These are phyloP conservation scores for Pichia sp. DNA, from an alignment of 1,139 yeast genomes.

Conservation along the genomic window DNA sequence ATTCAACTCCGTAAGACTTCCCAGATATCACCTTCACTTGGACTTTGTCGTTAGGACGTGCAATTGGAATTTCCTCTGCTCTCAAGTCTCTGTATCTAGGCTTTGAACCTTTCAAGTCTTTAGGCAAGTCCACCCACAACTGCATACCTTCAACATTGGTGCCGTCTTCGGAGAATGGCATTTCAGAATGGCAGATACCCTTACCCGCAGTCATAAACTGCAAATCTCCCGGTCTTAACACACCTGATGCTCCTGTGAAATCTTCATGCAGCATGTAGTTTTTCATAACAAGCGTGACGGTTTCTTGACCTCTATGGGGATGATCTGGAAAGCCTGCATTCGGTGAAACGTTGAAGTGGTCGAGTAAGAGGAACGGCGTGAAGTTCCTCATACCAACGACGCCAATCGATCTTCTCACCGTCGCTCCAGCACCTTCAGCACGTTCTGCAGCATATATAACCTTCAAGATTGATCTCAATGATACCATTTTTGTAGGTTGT, in stretches of 20 bases:
- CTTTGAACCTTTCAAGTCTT: conserved; percentile 56
- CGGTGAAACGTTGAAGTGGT: conserved; percentile 62
- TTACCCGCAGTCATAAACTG: conserved; percentile 96
- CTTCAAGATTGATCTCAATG: conserved; percentile 51
- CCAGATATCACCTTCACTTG: conserved; percentile 76
- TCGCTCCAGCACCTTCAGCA: conserved; percentile 85
- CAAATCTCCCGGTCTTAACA: conserved; percentile 77
- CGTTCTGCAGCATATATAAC: conserved; percentile 67
- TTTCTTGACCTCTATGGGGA: conserved; percentile 91
- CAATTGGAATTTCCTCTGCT: conserved; percentile 67
- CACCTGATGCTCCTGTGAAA: conserved; percentile 79
- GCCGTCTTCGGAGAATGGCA: conserved; percentile 67
- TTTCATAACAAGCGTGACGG: conserved; percentile 67
- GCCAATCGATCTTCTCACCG: conserved; percentile 80
- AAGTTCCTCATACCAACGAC: conserved; percentile 62
- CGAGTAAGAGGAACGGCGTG: conserved; percentile 81
- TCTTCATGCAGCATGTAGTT: conserved; percentile 91
- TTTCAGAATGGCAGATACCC: conserved; percentile 83
- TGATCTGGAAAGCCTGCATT: conserved; percentile 82
- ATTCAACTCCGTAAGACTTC: conserved; percentile 66
- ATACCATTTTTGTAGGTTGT: not conserved
- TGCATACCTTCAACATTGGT: conserved; percentile 69
- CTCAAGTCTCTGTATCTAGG: conserved; percentile 83
- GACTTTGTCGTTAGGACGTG: conserved; percentile 63
- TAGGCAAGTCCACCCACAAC: conserved; percentile 89